Conservation (phyloP, 768 basidiomycete genomes). For the Hygrocybe coccinea region DNA sequence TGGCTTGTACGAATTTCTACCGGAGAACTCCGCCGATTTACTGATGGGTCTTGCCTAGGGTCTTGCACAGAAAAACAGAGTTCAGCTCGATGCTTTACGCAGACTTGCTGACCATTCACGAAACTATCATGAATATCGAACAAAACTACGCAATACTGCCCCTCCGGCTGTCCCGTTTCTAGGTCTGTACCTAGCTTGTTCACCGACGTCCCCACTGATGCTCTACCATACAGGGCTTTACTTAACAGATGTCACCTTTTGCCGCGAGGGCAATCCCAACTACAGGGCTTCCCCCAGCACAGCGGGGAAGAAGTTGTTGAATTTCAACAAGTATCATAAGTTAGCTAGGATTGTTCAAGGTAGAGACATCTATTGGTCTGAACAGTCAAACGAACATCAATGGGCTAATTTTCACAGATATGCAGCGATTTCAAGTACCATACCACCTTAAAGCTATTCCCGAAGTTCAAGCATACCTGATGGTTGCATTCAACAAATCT, state of each 20-base stretch:
- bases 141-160: constrained; percentile 76
- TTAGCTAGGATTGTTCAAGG: constrained; percentile 82
- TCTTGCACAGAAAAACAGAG: constrained; percentile 78
- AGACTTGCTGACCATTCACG: constrained; percentile 87
- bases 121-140: constrained; percentile 89
- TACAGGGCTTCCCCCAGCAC: constrained; percentile 74
- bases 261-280: constrained; percentile 89
- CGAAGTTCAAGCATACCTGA: constrained; percentile 80
- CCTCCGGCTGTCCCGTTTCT: constrained; percentile 95
- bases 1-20: constrained; percentile 67
- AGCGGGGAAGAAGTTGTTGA: constrained; percentile 75
- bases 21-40: neutral
- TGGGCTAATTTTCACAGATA: constrained; percentile 45
- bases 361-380: constrained; percentile 29
- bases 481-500: constrained; percentile 67
- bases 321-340: constrained; percentile 96
- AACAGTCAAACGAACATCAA: neutral
- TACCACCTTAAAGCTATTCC: constrained; percentile 86
- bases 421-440: constrained; percentile 86
- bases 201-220: constrained; percentile 10
- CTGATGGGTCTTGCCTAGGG: constrained; percentile 44
- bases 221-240: constrained; percentile 57
- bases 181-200: constrained; percentile 42
- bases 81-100: constrained; percentile 72
- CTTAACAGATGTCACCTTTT: constrained; percentile 91